A percentile compares a stretch with the other conserved stretches of the same genome.
These are phyloP conservation scores for Cerrena zonata DNA, from an alignment of 1,284 basidiomycete species.

Conservation along the genomic window DNA sequence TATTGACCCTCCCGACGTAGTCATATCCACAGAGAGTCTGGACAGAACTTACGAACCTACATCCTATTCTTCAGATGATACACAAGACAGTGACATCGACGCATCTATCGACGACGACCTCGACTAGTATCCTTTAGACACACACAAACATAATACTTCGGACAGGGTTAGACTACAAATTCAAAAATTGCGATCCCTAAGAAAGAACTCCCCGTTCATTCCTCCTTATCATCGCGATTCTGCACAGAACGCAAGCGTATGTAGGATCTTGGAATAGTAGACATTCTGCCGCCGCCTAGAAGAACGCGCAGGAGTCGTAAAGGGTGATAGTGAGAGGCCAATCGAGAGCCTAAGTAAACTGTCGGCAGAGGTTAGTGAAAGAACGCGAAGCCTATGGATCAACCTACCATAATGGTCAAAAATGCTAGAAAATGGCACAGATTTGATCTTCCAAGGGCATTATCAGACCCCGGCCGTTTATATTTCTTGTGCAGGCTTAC, in stretches of 20 bases:
- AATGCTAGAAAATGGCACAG: constrained; percentile 19
- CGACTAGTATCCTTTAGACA: too few relatives aligned
- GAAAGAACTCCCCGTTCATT: too few relatives aligned
- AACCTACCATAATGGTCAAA: constrained; percentile 24
- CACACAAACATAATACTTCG: too few relatives aligned
- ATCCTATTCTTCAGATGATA: too few relatives aligned
- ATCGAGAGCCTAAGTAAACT: constrained; percentile 21
- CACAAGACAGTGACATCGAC: too few relatives aligned
- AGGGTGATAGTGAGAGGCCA: constrained; percentile 22
- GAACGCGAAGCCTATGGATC: background rate
- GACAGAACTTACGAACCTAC: too few relatives aligned
- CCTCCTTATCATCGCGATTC: background rate
- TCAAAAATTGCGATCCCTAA: too few relatives aligned
- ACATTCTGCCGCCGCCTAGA: constrained; percentile 17
- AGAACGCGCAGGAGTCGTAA: constrained; percentile 20
- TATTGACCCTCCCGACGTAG: too few relatives aligned
- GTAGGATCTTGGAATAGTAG: constrained; percentile 18
- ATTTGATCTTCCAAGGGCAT: constrained; percentile 15
- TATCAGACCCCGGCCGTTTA: background rate
- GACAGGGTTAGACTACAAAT: too few relatives aligned
- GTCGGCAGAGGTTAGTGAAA: background rate
- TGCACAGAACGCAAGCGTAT: constrained; percentile 8
- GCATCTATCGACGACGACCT: too few relatives aligned
- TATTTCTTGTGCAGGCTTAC: constrained; percentile 8
- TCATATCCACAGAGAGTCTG: too few relatives aligned